A percentile compares a stretch with the other conserved stretches of the same genome.
Evolutionary conservation across 306 rosid genomes (phyloP).

Genomic region (Macrotyloma uniflorum): DNA sequence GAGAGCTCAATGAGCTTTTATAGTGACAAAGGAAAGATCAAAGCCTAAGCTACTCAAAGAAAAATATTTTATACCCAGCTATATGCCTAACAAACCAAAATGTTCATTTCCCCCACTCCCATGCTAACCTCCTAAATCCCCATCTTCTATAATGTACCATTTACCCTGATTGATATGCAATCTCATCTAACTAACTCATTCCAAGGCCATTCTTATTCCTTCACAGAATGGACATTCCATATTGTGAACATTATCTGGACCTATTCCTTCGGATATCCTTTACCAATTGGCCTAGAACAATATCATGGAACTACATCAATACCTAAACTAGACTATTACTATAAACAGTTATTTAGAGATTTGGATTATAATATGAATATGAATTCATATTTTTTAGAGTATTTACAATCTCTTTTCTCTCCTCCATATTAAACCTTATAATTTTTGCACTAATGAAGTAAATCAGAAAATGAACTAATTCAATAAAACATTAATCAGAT

Average conservation of each 20-base stretch:
- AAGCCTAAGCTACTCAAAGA: not conserved
- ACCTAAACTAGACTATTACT: not conserved
- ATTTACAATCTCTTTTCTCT: not conserved
- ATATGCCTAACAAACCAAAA: not conserved
- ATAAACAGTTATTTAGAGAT: constrained; percentile 4
- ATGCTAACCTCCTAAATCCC: not conserved
- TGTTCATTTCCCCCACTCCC: not conserved
- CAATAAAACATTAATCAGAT: not conserved
- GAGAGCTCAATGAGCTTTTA: not conserved
- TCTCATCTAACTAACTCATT: not conserved
- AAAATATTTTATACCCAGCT: not conserved
- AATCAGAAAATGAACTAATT: constrained; percentile 16
- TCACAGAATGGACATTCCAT: not conserved
- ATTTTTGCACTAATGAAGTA: constrained; percentile 7
- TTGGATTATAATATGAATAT: constrained; percentile 2
- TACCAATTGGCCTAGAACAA: not conserved
- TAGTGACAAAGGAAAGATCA: not conserved
- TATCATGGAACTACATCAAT: not conserved
- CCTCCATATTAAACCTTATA: constrained; percentile 4
- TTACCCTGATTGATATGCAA: not conserved
- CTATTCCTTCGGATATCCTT: not conserved
- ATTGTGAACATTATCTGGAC: not conserved
- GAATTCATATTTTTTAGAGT: not conserved
- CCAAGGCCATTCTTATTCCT: not conserved
- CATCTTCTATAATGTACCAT: not conserved